Evolutionary conservation across 2,329 filamentous ascomycete species (phyloP).

Genomic region (Fusarium xyrophilum): DNA sequence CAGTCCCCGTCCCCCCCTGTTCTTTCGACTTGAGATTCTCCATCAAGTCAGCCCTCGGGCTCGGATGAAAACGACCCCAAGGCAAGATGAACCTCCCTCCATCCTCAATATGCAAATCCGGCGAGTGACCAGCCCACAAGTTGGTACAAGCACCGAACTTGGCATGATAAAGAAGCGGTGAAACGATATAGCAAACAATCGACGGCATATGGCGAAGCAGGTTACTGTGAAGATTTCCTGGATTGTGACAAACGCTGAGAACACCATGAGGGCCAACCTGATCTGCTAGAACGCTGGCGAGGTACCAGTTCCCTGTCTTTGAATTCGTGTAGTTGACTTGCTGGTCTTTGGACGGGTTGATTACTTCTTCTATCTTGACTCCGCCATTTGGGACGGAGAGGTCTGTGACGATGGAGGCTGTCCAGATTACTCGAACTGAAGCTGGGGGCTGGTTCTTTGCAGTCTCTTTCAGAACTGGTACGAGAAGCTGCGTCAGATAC

Average conservation of each 20-base stretch:
- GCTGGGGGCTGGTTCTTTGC: not conserved
- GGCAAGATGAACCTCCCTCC: constrained; percentile 18
- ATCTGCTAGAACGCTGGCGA: constrained; percentile 3
- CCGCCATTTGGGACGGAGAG: constrained; percentile 10
- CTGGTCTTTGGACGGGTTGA: not conserved
- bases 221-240: constrained; percentile 20
- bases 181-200: not conserved
- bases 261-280: not conserved
- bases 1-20: constrained; percentile 10
- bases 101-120: constrained; percentile 11
- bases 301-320: constrained; percentile 30
- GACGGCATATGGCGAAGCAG: constrained; percentile 19
- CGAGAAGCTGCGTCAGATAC: constrained; percentile 25
- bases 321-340: constrained; percentile 22
- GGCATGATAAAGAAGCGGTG: constrained; percentile 12
- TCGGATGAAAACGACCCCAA: constrained; percentile 14
- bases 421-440: constrained; percentile 25
- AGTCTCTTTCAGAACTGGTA: not conserved
- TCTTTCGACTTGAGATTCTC: constrained; percentile 7
- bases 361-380: constrained; percentile 6
- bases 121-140: constrained; percentile 7
- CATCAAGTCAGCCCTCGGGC: constrained; percentile 8
- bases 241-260: constrained; percentile 17
- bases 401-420: constrained; percentile 19
- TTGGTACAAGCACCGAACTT: constrained; percentile 17